Evolutionary conservation across 2,329 filamentous ascomycete species (phyloP).

Genomic region (Plectosphaerella sp.): DNA sequence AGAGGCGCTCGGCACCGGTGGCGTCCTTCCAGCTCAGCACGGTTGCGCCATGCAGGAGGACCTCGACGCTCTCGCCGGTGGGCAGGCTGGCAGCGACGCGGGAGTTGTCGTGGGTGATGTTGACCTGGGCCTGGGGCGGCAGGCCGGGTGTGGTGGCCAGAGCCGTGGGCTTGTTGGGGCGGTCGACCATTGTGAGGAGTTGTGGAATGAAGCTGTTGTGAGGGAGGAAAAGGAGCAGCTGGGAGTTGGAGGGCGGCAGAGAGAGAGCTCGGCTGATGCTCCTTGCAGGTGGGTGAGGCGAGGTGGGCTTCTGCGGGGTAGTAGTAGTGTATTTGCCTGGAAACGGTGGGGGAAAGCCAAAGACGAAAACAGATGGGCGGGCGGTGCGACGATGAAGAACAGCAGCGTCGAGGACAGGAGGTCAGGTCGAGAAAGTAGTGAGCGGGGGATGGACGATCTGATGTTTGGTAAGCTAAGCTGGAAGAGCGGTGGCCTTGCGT

Average conservation of each 20-base stretch:
- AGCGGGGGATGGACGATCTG: too few relatives aligned
- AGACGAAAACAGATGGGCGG: too few relatives aligned
- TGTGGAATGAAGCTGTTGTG: neutral
- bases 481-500: neutral
- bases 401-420: too few relatives aligned
- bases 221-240: neutral
- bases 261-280: neutral
- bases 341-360: too few relatives aligned
- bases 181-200: constrained; percentile 62
- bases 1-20: constrained; percentile 75
- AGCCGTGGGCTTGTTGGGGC: constrained; percentile 76
- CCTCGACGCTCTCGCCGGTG: constrained; percentile 78
- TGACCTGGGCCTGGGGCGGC: constrained; percentile 72
- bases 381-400: too few relatives aligned
- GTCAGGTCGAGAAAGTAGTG: too few relatives aligned
- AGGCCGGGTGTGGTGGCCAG: constrained; percentile 70
- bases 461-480: neutral
- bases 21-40: constrained; percentile 90
- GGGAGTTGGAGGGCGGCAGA: too few relatives aligned
- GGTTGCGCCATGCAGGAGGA: constrained; percentile 89
- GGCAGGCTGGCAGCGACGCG: constrained; percentile 77
- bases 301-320: neutral
- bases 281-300: neutral
- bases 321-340: neutral
- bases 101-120: constrained; percentile 65